Base-by-base conservation (phyloP, 176 grass and related monocot species). In the Thalia dealbata region DNA sequence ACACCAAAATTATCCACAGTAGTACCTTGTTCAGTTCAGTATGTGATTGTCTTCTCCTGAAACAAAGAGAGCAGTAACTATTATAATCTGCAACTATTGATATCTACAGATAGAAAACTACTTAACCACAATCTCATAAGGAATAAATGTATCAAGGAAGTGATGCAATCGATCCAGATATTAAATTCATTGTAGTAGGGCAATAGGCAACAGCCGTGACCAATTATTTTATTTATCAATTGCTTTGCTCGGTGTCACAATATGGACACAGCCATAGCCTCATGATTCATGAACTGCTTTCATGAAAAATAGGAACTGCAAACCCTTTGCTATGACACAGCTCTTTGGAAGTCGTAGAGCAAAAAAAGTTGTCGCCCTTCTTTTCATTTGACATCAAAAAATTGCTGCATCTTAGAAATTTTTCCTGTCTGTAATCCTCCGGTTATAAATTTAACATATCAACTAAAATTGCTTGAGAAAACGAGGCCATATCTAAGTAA, bases 1-100 rank as follows among this genome's bases (percentile, higher is more conserved):
- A n/a, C 15, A 23, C 2, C 15, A 63, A 71, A 76, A 59, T 28
- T 68, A 25, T 38, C 16, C 25, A 69, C 16, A 30, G 64, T 11
- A 77, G 52, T 78, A 83, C 81, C 81, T 83, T 75, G 71, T 64
- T 38, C 56, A 66, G 67, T 70, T 83, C 75, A 44, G 75, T 75
- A 50, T 83, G 72, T 71, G 81, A 60, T 66, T 63, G 81, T 44
- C 68, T 78, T 38, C 75, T 77, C 67, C 81, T 83, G 64, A n/a
- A 83, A 78, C 46, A 51, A 35, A 43, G 32, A 26, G 52, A 63
- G 35, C 32, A 73, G 71, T 67, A 71, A n/a, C 8, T 59, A 16
- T 50, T 61, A 26, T 46, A 51, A 56, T 15, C 29, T 28, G 27
- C 12, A 28, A 63, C 13, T 12, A 44, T 68, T 68, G 7, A 68